phyloP scores from a whole-genome alignment of 768 basidiomycete species.

The Russula lepida region DNA sequence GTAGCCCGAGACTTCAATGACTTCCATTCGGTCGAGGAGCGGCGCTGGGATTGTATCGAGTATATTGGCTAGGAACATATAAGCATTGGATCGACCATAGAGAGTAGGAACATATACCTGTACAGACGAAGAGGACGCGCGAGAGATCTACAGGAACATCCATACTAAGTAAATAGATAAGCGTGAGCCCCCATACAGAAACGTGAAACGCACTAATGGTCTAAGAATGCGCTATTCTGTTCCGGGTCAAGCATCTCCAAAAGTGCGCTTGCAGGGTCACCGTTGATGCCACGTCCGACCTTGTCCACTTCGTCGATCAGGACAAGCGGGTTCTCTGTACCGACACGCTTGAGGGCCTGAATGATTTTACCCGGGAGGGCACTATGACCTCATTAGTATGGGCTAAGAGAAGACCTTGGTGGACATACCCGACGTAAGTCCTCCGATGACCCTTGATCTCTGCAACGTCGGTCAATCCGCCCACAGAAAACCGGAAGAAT shows the following conservation, averaged over 20 bases:
- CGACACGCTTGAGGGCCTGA: conserved; percentile 86
- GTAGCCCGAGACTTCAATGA: conserved; percentile 90
- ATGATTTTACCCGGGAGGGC: conserved; percentile 94
- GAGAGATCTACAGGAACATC: conserved; percentile 96
- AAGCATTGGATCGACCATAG: neutral
- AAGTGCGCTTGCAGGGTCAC: conserved; percentile 85
- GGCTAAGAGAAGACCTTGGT: neutral
- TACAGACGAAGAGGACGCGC: conserved; percentile 95
- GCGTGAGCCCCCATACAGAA: neutral
- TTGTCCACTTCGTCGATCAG: conserved; percentile 96
- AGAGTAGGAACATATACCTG: conserved; percentile 34
- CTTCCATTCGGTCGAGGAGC: conserved; percentile 92
- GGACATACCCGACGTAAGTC: conserved; percentile 84
- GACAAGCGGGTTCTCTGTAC: conserved; percentile 89
- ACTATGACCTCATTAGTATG: conserved; percentile 29
- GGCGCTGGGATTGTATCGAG: conserved; percentile 93
- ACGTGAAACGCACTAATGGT: conserved; percentile 69
- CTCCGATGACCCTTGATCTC: conserved; percentile 98
- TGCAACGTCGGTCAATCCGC: conserved; percentile 93
- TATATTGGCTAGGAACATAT: conserved; percentile 53
- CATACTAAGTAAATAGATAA: conserved; percentile 47
- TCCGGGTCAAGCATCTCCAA: conserved; percentile 93
- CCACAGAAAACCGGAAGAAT: conserved; percentile 96
- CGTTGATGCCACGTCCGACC: conserved; percentile 84
- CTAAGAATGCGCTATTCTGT: conserved; percentile 89